Evolutionary conservation across 306 rosid genomes (phyloP), one percentile per base, ranked within the genome.

Genomic region (Casuarina equisetifolia): DNA sequence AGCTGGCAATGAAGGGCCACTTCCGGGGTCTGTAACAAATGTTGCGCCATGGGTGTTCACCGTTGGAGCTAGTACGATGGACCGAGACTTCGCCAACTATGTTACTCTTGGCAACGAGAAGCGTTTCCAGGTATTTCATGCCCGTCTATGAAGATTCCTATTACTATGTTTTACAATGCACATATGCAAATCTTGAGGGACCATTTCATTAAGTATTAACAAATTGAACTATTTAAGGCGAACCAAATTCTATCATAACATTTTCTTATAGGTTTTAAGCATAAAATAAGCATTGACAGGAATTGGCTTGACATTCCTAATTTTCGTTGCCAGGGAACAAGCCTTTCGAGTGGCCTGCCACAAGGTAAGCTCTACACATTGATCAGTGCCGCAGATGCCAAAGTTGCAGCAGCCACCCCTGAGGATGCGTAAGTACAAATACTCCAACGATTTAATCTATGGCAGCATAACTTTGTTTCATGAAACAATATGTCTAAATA

Each of bases 21-120:
- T 1, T 3, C 79, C 59, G 2, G 82, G 74, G 25, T 80, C 80
- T 20, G 87, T 90, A 3, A 8, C 71, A 3, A 90, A 92, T 79
- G 85, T 80, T 32, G 77, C 97, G 20, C 98, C 96, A 0, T 93
- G 98, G 98, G 0, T 77, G 20, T 1, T 93, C 42, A 89, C 98
- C 1, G 93, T 88, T 73, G 98, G 74, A n/a, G 98, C 98, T 25
- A 91, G 93, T 83, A 89, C 98, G 1, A 42, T 83, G 19, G 90
- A 91, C 20, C 80, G 91, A 15, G 84, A 77, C 1, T 89, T 89
- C 36, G 0, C 40, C 2, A 87, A 52, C 75, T 79, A 75, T 77
- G 73, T 91, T 43, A 57, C 83, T 1, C 91, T 93, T 73, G 97
- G 88, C 59, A 39, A 58, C 64, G 25, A 16, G 64, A 1, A 3